Percentiles rank a stretch among this genome's conserved stretches.
phyloP scores from a whole-genome alignment of 2,329 filamentous ascomycete species.

The Lecanosticta acicola region DNA sequence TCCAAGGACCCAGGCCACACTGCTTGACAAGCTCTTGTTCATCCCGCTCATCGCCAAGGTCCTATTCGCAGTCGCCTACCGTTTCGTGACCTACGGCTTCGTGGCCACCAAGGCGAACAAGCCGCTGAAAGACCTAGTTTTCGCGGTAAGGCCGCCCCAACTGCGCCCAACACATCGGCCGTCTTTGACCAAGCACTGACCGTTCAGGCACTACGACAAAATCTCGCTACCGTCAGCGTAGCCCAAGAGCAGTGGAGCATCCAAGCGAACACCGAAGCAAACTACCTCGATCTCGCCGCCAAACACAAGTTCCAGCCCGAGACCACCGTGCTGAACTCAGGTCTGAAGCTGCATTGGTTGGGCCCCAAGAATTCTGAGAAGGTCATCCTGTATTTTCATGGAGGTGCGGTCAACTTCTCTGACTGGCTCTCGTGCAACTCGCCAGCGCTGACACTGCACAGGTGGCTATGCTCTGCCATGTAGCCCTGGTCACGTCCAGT shows the following conservation, averaged over 20 bases:
- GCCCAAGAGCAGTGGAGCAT: constrained; percentile 36
- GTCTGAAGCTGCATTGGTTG: constrained; percentile 45
- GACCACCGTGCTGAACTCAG: constrained; percentile 38
- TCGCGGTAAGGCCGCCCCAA: constrained; percentile 15
- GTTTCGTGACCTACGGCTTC: constrained; percentile 27
- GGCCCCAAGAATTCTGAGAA: constrained; percentile 37
- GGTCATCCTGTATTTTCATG: constrained; percentile 45
- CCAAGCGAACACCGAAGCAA: constrained; percentile 26
- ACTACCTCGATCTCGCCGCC: constrained; percentile 35
- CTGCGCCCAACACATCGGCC: too few species aligned
- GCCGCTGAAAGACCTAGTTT: constrained; percentile 26
- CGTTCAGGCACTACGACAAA: constrained; percentile 16
- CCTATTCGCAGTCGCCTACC: constrained; percentile 29
- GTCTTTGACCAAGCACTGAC: not conserved
- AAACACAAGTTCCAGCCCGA: constrained; percentile 35
- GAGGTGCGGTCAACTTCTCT: too few species aligned
- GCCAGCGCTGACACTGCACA: not conserved
- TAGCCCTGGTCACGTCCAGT: constrained; percentile 44
- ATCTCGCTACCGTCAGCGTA: constrained; percentile 21
- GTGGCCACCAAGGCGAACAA: constrained; percentile 27
- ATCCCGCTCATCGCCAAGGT: constrained; percentile 22
- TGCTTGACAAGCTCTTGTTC: constrained; percentile 16
- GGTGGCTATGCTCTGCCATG: constrained; percentile 49
- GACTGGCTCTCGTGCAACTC: too few species aligned
- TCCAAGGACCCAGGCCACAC: constrained; percentile 3